Evolutionary conservation across 805 yeast genomes (phyloP).

Genomic region (Yarrowia osloensis): DNA sequence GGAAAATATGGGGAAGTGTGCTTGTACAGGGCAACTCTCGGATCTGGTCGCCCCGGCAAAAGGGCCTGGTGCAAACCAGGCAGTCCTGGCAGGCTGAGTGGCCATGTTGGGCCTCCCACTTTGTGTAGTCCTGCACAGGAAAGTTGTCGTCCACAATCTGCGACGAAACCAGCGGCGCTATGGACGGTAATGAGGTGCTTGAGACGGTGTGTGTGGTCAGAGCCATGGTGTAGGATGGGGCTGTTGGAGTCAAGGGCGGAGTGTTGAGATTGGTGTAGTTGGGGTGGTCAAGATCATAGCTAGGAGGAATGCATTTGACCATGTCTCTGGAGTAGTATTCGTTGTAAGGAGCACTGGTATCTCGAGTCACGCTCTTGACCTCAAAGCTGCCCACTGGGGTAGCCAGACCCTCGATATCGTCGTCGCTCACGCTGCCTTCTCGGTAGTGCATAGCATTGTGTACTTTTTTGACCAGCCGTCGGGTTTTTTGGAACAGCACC

Average conservation of each 20-base stretch:
- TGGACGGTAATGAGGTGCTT: not conserved
- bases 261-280: not conserved
- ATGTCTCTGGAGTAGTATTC: not conserved
- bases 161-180: conserved; percentile 7
- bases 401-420: not conserved
- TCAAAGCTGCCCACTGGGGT: not conserved
- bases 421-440: conserved; percentile 11
- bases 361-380: not conserved
- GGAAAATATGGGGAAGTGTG: conserved; percentile 1
- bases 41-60: conserved; percentile 1
- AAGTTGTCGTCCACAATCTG: conserved; percentile 13
- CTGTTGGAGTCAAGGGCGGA: not conserved
- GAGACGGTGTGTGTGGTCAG: not conserved
- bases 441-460: conserved; percentile 9
- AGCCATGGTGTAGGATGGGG: not conserved
- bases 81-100: conserved; percentile 1
- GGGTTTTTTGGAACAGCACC: conserved; percentile 14
- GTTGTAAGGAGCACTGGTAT: not conserved
- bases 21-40: not conserved
- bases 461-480: conserved; percentile 7
- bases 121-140: conserved; percentile 5
- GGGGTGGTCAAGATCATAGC: not conserved
- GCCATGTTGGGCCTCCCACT: not conserved
- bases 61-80: not conserved
- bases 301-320: not conserved